Conservation (phyloP, 306 rosid genomes). For the Lathyrus tuberosus region DNA sequence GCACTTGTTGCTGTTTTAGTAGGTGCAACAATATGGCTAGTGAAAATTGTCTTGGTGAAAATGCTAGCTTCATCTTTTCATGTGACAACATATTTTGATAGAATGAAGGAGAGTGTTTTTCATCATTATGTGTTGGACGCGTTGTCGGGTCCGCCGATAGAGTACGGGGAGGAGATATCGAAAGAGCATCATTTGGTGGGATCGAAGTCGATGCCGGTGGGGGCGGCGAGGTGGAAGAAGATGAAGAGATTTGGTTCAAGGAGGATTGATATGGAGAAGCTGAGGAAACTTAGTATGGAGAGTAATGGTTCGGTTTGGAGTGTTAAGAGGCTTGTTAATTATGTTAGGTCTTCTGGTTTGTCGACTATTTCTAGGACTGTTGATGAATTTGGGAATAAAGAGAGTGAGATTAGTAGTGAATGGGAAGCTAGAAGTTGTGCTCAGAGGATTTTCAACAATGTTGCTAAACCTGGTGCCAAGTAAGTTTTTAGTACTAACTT, state of each 20-base stretch:
- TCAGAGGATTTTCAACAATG: slow-evolving; percentile 54
- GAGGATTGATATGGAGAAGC: slow-evolving; percentile 57
- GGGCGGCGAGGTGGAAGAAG: slow-evolving; percentile 9
- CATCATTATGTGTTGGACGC: slow-evolving; percentile 54
- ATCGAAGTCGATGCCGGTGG: slow-evolving; percentile 42
- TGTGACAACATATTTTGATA: slow-evolving; percentile 56
- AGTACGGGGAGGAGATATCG: slow-evolving; percentile 26
- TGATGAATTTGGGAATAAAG: slow-evolving; percentile 46
- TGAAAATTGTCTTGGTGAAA: slow-evolving; percentile 54
- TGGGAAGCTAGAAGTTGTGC: slow-evolving; percentile 61
- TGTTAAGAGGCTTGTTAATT: slow-evolving; percentile 50
- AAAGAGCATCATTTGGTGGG: neutral
- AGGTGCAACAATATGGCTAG: slow-evolving; percentile 51
- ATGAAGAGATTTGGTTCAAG: slow-evolving; percentile 39
- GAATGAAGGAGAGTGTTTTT: slow-evolving; percentile 63
- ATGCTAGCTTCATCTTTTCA: slow-evolving; percentile 55
- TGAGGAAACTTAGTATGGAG: slow-evolving; percentile 51
- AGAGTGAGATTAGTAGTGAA: slow-evolving; percentile 55
- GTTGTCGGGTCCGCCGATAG: slow-evolving; percentile 46
- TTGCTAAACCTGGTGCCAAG: slow-evolving; percentile 64
- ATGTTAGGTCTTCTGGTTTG: slow-evolving; percentile 49
- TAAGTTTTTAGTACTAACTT: slow-evolving; percentile 24
- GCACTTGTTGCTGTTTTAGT: slow-evolving; percentile 48
- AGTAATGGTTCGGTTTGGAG: slow-evolving; percentile 49
- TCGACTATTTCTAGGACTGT: slow-evolving; percentile 51